phyloP scores from a whole-genome alignment of 108 stramenopile species.

The Conticribra weissflogii region DNA sequence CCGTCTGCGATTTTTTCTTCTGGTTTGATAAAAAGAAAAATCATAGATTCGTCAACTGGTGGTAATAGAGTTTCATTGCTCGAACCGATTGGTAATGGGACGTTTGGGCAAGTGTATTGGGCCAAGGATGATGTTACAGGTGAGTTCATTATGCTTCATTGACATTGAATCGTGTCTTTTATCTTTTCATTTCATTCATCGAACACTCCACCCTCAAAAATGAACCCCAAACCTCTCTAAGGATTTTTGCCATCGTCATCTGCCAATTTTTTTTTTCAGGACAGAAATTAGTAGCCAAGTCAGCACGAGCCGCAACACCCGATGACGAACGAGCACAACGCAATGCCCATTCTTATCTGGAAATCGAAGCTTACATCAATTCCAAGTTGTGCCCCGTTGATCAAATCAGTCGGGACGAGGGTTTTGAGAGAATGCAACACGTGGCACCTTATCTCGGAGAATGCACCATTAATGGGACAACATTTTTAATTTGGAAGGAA shows the following conservation, averaged over 20 bases:
- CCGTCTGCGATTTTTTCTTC: too few species aligned
- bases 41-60: too few species aligned
- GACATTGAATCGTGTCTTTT: not conserved
- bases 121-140: conserved; percentile 23
- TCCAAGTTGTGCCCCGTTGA: conserved; percentile 9
- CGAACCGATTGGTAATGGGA: conserved; percentile 38
- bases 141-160: not conserved
- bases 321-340: conserved; percentile 22
- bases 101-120: conserved; percentile 30
- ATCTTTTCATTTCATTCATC: not conserved
- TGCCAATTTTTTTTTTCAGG: not conserved
- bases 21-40: too few species aligned
- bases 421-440: conserved; percentile 1
- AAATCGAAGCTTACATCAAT: conserved; percentile 43
- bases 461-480: conserved; percentile 14
- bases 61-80: conserved; percentile 10
- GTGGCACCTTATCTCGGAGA: conserved; percentile 47
- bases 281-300: conserved; percentile 23
- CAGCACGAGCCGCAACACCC: conserved; percentile 19
- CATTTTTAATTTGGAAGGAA: conserved; percentile 35
- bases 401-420: not conserved
- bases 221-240: not conserved
- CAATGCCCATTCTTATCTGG: conserved; percentile 37
- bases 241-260: not conserved
- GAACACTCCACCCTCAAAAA: not conserved